These are phyloP conservation scores for Furcasterigmium sp. DNA, from an alignment of 2,329 filamentous ascomycete species.

Conservation along the genomic window DNA sequence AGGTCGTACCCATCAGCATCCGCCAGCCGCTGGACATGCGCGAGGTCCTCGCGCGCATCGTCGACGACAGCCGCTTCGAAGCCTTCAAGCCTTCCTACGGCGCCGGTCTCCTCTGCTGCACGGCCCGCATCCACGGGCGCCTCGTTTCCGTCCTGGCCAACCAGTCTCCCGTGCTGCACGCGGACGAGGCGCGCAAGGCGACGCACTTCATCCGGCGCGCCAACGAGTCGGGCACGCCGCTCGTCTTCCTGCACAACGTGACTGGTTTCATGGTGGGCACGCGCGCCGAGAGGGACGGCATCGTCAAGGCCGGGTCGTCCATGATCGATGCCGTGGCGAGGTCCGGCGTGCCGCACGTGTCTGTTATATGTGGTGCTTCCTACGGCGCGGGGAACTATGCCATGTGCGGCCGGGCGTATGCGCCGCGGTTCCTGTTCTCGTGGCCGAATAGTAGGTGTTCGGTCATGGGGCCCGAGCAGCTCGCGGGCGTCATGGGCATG, in stretches of 20 bases:
- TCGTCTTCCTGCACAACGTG: slow-evolving; percentile 34
- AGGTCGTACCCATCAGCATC: slow-evolving; percentile 22
- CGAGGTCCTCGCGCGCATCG: slow-evolving; percentile 28
- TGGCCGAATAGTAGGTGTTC: slow-evolving; percentile 32
- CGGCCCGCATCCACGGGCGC: slow-evolving; percentile 21
- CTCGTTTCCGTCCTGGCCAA: slow-evolving; percentile 29
- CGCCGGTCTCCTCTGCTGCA: slow-evolving; percentile 17
- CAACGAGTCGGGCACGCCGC: slow-evolving; percentile 16
- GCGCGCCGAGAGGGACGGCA: slow-evolving; percentile 29
- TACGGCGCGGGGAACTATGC: slow-evolving; percentile 31
- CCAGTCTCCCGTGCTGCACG: slow-evolving; percentile 27
- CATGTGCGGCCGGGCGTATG: slow-evolving; percentile 24
- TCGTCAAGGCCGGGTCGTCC: slow-evolving; percentile 32
- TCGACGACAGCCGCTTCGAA: slow-evolving; percentile 27
- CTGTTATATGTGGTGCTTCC: slow-evolving; percentile 30
- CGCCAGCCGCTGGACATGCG: slow-evolving; percentile 9
- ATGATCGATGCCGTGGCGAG: slow-evolving; percentile 31
- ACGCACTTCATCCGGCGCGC: neutral
- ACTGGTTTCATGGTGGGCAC: slow-evolving; percentile 37
- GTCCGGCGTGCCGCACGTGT: slow-evolving; percentile 32
- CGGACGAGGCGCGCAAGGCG: slow-evolving; percentile 18
- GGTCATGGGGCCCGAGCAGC: slow-evolving; percentile 33
- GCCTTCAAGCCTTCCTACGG: slow-evolving; percentile 30
- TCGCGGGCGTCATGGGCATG: slow-evolving; percentile 20
- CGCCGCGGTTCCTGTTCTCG: slow-evolving; percentile 32